Conservation (phyloP, 352 stramenopile species). For the Globisporangium yorkense region DNA sequence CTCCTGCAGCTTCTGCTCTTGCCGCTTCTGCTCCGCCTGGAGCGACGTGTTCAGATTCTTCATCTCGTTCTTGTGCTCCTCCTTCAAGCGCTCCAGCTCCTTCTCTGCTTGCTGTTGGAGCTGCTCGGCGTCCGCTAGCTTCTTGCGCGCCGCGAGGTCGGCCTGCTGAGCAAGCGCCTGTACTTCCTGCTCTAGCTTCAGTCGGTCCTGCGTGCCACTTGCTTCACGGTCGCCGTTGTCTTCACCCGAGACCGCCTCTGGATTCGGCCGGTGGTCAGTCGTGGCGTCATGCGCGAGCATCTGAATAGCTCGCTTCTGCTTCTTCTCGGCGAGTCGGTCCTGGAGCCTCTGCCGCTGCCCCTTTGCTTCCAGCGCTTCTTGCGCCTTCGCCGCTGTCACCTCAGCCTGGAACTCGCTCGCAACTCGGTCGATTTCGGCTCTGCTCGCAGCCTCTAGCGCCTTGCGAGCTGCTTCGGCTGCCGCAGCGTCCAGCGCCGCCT, state of each 20-base stretch:
- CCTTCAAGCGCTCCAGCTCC: conserved; percentile 45
- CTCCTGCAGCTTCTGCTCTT: conserved; percentile 64
- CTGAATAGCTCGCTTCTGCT: conserved; percentile 25
- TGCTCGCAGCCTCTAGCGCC: conserved; percentile 23
- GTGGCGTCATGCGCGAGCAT: conserved; percentile 44
- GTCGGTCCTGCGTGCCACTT: conserved; percentile 25
- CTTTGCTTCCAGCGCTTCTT: conserved; percentile 7
- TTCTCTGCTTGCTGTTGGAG: conserved; percentile 43
- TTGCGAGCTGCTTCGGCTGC: conserved; percentile 19
- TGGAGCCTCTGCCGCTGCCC: conserved; percentile 18
- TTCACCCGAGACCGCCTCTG: neutral
- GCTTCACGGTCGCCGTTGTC: conserved; percentile 6
- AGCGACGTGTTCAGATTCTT: conserved; percentile 34
- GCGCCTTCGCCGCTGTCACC: neutral
- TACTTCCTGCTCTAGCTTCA: conserved; percentile 37
- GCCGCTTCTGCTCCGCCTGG: conserved; percentile 43
- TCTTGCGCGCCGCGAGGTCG: conserved; percentile 17
- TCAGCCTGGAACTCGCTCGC: conserved; percentile 20
- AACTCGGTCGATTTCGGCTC: conserved; percentile 23
- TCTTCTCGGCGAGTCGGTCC: conserved; percentile 22
- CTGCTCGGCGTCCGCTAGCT: conserved; percentile 27
- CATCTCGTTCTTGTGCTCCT: conserved; percentile 58
- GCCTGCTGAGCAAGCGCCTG: conserved; percentile 20
- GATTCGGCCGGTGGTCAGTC: conserved; percentile 12
- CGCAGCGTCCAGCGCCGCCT: conserved; percentile 18